Percentiles rank a stretch among this genome's conserved stretches.
Conservation (phyloP, 2,329 filamentous ascomycete genomes). For the Colletotrichum cordylinicola region DNA sequence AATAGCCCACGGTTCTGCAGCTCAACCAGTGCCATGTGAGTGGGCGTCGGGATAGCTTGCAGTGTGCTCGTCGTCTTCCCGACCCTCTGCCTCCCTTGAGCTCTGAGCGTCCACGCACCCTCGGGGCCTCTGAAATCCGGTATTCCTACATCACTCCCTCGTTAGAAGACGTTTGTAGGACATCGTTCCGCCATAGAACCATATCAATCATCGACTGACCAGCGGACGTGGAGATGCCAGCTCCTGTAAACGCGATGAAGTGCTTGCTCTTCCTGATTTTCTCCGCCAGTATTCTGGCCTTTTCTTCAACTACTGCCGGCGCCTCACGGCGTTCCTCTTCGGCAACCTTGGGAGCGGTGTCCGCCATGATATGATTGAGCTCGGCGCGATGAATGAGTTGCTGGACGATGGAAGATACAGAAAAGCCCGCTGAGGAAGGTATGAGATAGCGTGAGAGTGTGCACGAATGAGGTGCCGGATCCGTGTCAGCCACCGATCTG, state of each 20-base stretch:
- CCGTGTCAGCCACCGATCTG: background rate
- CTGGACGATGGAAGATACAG: background rate
- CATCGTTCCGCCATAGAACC: background rate
- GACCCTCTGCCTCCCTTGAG: conserved; percentile 42
- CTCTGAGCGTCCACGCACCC: conserved; percentile 49
- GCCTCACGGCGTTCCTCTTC: conserved; percentile 5
- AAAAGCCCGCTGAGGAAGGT: fast-evolving
- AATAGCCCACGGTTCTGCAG: conserved; percentile 45
- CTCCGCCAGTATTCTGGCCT: conserved; percentile 40
- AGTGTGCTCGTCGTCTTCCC: conserved; percentile 39
- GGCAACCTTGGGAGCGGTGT: conserved; percentile 12
- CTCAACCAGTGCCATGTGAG: conserved; percentile 53
- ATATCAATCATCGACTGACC: conserved; percentile 28
- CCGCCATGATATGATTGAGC: background rate
- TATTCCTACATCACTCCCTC: conserved; percentile 36
- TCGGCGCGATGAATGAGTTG: background rate
- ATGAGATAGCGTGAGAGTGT: background rate
- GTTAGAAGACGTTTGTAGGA: background rate
- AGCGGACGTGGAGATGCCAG: conserved; percentile 52
- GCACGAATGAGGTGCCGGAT: background rate
- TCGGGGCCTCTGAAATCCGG: conserved; percentile 54
- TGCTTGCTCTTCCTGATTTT: conserved; percentile 48
- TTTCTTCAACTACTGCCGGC: conserved; percentile 28
- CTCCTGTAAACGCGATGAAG: conserved; percentile 52
- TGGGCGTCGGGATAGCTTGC: conserved; percentile 48